Conservation (phyloP, 257 asterid genomes). For the Linaria vulgaris region DNA sequence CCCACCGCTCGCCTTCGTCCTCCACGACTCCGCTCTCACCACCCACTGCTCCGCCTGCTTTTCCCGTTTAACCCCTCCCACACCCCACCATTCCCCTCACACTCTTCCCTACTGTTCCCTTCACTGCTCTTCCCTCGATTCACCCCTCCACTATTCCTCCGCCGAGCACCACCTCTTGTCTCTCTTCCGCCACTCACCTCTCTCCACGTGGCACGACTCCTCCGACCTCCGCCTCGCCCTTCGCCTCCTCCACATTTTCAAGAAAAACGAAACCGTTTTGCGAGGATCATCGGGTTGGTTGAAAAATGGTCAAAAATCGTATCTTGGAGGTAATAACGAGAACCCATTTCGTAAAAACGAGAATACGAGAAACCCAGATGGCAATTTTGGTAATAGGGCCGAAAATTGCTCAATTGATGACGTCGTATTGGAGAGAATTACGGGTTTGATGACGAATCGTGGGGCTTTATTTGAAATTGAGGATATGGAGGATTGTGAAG, state of each 20-base stretch:
- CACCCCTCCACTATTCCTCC: constrained; percentile 55
- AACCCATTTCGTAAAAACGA: too few relatives aligned
- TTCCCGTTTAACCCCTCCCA: constrained; percentile 35
- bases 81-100: constrained; percentile 21
- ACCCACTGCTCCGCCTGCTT: constrained; percentile 81
- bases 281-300: constrained; percentile 23
- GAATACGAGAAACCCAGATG: too few relatives aligned
- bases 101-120: constrained; percentile 63
- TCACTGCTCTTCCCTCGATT: constrained; percentile 58
- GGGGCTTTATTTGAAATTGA: constrained; percentile 31
- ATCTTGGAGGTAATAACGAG: too few relatives aligned
- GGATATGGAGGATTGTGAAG: constrained; percentile 3
- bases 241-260: constrained; percentile 51
- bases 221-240: constrained; percentile 73
- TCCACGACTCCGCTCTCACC: constrained; percentile 47
- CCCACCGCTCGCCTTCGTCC: constrained; percentile 63
- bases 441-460: constrained; percentile 68
- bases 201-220: constrained; percentile 39
- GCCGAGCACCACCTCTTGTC: constrained; percentile 43
- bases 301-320: too few relatives aligned
- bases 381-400: too few relatives aligned
- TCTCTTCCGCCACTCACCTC: constrained; percentile 30
- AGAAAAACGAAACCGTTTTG: background rate
- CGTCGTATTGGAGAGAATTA: constrained; percentile 43
- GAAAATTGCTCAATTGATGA: background rate